Evolutionary conservation across 2,329 filamentous ascomycete genomes (phyloP), one percentile per base, ranked within the genome.

Genomic region (Chaetoscypha palmicola): DNA sequence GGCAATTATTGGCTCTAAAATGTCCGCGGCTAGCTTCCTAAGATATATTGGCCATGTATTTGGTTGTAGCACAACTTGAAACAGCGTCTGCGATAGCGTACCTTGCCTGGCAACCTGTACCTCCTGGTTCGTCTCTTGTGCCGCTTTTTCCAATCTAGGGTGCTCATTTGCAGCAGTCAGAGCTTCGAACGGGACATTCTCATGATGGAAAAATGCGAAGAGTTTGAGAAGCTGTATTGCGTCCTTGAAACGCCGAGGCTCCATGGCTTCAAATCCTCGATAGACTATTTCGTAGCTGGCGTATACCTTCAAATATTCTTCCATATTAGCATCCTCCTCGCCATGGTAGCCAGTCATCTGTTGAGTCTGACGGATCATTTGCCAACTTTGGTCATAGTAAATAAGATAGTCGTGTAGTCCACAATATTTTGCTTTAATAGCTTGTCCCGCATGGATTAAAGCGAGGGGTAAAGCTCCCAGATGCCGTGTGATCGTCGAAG

Each of bases 221-320:
- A 58, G 51, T 23, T 62, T 57, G 21, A 65, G 49, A 12, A 65
- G 43, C 26, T 64, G 49, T 2, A 64, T 38, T 12, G 60, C 61
- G 50, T 65, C 63, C 49, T 50, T 37, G 26, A 51, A 43, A 31
- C 47, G 46, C 35, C 50, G 21, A 7, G 47, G 46, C 3, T 48
- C 44, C 12, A 37, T 43, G 7, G 32, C 39, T 28, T 54, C 54
- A 10, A 63, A 54, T 11, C 38, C 51, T 31, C 46, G 44, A 35
- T 54, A 58, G 0, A 57, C 46, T 21, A 62, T 51, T 38, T 61
- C 59, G 41, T 52, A 63, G 34, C 49, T 60, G 5, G 58, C 53
- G 37, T 55, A 62, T 23, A 63, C 55, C 30, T 56, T 53, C 45
- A 50, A 46, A 24, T 56, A 46, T 11, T 24, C 41, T 19, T 43